phyloP scores from a whole-genome alignment of 208 protist genomes.

The Polymyxa betae region DNA sequence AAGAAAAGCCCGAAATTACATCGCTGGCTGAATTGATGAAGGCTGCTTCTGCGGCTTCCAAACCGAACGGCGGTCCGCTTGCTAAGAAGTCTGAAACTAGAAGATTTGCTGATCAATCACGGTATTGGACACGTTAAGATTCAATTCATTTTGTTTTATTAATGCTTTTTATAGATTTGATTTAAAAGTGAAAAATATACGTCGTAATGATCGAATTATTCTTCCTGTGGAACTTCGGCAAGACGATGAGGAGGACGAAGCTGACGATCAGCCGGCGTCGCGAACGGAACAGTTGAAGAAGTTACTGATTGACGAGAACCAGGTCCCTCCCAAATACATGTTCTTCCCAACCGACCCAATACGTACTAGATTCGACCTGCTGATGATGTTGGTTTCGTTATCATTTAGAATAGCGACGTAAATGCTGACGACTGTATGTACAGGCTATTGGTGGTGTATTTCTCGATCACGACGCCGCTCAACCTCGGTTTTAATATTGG shows the following conservation, averaged over 20 bases:
- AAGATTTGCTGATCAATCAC: not conserved
- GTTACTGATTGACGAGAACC: not conserved
- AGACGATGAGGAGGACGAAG: not conserved
- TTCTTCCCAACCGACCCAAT: conserved; percentile 37
- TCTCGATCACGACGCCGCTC: conserved; percentile 1
- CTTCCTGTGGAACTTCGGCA: not conserved
- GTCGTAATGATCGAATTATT: conserved; percentile 2
- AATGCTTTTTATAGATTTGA: conserved; percentile 42
- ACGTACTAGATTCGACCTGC: conserved; percentile 8
- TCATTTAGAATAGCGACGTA: not conserved
- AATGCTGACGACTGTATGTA: not conserved
- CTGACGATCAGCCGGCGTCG: not conserved
- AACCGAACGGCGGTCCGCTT: not conserved
- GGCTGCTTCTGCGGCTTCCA: not conserved
- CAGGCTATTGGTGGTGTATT: conserved; percentile 24
- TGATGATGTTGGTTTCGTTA: conserved; percentile 2
- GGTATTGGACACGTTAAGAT: not conserved
- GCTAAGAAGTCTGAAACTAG: not conserved
- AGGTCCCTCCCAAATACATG: not conserved
- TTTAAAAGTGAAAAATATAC: conserved; percentile 1
- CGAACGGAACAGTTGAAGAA: not conserved
- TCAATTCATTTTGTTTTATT: not conserved
- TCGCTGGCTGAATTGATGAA: not conserved
- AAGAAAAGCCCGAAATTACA: not conserved
- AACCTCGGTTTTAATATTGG: not conserved